phyloP scores from a whole-genome alignment of 768 basidiomycete genomes.

The Lyophyllum decastes region DNA sequence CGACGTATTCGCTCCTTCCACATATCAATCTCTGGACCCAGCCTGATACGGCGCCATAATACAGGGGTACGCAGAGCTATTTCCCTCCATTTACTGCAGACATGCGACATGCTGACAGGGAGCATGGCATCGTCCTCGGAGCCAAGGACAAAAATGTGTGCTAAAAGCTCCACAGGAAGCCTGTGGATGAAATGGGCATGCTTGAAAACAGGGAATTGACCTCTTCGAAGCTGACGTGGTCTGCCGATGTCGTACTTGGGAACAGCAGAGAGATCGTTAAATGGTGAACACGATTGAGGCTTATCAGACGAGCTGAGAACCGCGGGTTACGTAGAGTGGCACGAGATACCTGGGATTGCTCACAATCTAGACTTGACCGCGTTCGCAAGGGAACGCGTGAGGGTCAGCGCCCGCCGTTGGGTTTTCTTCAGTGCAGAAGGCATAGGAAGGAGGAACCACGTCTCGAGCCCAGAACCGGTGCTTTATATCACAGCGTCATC shows the following conservation, averaged over 20 bases:
- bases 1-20: slow-evolving; percentile 65
- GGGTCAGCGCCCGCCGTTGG: slow-evolving; percentile 45
- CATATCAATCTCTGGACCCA: slow-evolving; percentile 52
- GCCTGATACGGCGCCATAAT: slow-evolving; percentile 64
- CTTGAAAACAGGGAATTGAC: slow-evolving; percentile 20
- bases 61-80: slow-evolving; percentile 60
- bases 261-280: slow-evolving; percentile 7
- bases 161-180: slow-evolving; percentile 66
- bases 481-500: slow-evolving; percentile 18
- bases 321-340: neutral
- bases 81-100: slow-evolving; percentile 65
- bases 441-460: slow-evolving; percentile 14
- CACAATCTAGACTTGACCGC: slow-evolving; percentile 42
- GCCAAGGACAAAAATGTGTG: slow-evolving; percentile 63
- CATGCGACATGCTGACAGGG: slow-evolving; percentile 66
- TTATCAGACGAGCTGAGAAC: slow-evolving; percentile 16
- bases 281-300: slow-evolving; percentile 13
- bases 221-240: slow-evolving; percentile 36
- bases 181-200: slow-evolving; percentile 50
- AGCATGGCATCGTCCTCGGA: slow-evolving; percentile 57
- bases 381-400: slow-evolving; percentile 53
- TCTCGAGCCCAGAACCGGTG: slow-evolving; percentile 2
- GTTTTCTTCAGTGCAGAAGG: slow-evolving; percentile 42
- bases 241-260: slow-evolving; percentile 30
- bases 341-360: slow-evolving; percentile 6